Conservation (phyloP, 495 filamentous ascomycete species). For the Talaromyces ruber region DNA sequence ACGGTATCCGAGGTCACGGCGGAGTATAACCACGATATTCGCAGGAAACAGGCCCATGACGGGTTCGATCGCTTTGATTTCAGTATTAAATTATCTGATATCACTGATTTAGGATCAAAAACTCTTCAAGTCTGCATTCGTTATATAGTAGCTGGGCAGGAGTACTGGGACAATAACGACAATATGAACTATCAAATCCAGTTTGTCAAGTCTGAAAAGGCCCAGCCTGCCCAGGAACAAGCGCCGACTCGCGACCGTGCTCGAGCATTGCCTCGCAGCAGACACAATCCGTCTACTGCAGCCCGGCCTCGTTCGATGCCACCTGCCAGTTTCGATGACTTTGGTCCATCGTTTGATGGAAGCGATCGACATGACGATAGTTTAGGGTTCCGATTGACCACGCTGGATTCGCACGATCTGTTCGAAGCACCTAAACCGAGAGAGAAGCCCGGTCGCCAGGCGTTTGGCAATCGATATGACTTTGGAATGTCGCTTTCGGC, state of each 20-base stretch:
- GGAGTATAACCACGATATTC: constrained; percentile 75
- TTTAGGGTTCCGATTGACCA: constrained; percentile 21
- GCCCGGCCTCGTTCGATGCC: constrained; percentile 55
- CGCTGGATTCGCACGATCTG: constrained; percentile 20
- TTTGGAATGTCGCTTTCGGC: constrained; percentile 82
- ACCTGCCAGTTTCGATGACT: constrained; percentile 55
- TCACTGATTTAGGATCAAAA: constrained; percentile 82
- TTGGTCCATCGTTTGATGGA: constrained; percentile 45
- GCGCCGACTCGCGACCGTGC: constrained; percentile 41
- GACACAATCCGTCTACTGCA: constrained; percentile 32
- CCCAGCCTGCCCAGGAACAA: constrained; percentile 46
- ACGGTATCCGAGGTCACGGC: constrained; percentile 90
- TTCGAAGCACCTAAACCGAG: constrained; percentile 41
- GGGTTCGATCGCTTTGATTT: constrained; percentile 87
- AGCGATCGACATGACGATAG: constrained; percentile 44
- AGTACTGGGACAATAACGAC: constrained; percentile 93
- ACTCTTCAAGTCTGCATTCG: constrained; percentile 86
- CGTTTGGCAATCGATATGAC: constrained; percentile 87
- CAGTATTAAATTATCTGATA: constrained; percentile 84
- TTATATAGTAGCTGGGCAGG: constrained; percentile 75
- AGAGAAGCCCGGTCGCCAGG: constrained; percentile 57
- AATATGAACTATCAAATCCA: constrained; percentile 83
- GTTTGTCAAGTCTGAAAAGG: constrained; percentile 69
- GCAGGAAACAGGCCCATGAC: constrained; percentile 53
- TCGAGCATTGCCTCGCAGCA: constrained; percentile 69